Percentiles rank a stretch among this genome's conserved stretches.
phyloP scores from a whole-genome alignment of 192 early-diverging fungal species.

The Backusella circina region DNA sequence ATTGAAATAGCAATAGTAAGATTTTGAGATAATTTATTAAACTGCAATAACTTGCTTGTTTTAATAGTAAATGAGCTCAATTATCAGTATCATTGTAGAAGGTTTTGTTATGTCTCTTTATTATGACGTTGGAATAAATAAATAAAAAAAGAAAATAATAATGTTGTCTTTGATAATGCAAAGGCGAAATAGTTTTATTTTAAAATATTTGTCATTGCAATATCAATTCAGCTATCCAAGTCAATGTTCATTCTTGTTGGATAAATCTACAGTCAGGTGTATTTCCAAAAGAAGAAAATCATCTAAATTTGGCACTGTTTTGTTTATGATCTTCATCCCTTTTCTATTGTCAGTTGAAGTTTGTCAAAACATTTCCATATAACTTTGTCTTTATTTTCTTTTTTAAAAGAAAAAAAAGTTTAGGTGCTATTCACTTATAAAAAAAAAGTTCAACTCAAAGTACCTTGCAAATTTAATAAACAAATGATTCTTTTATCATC shows the following conservation, averaged over 20 bases:
- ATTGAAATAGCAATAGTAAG: no score
- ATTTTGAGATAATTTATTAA: not conserved
- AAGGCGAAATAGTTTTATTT: not conserved
- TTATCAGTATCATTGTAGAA: not conserved
- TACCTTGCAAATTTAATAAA: not conserved
- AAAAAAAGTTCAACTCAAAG: not conserved
- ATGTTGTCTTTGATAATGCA: not conserved
- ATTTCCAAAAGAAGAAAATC: not conserved
- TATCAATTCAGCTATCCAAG: no score
- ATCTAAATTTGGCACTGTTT: not conserved
- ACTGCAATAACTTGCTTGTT: not conserved
- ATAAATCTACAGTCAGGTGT: not conserved
- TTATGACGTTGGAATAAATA: not conserved
- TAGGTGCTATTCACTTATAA: no score
- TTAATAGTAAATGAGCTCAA: not conserved
- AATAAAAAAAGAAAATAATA: no score
- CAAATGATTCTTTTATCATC: not conserved
- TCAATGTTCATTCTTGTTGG: no score
- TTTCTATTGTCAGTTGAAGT: not conserved
- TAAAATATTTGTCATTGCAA: not conserved
- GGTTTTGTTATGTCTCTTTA: not conserved
- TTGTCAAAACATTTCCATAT: not conserved
- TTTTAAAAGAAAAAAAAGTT: no score
- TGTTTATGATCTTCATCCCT: no score
- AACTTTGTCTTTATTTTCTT: not conserved